Base-by-base conservation (phyloP, 2,329 filamentous ascomycete genomes). In the Neonectria faginata region DNA sequence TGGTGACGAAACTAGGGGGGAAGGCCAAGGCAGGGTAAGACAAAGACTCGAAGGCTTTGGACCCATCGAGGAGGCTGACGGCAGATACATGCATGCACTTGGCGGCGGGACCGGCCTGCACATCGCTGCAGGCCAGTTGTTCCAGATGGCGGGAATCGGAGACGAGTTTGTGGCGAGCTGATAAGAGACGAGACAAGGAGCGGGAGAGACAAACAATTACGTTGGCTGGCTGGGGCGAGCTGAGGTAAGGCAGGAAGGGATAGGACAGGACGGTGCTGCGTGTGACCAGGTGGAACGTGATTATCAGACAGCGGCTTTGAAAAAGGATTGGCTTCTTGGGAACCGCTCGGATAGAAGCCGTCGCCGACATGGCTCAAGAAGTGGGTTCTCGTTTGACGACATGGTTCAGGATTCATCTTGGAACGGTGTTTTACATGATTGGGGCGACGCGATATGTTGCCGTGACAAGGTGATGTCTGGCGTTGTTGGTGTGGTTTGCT, bases 71-170 rank as follows among this genome's bases (percentile, higher is more conserved):
- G 57, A 67, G 59, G 47, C 65, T 60, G 56, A 41, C 53, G 60
- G 61, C 53, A 67, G 54, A 31, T 60, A 57, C 45, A 62, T 56
- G 47, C 36, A 48, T 52, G 59, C 56, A 39, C 18, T 33, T 14
- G 39, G 27, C n/a, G 54, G 54, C 25, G 54, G 51, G 57, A 31
- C 45, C 39, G 36, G 45, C 44, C 42, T 52, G 60, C 60, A 60
- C 41, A 64, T 61, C 55, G 60, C 48, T 48, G 50, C 66, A 67
- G 27, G 36, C 51, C 20, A 22, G 29, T 42, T 51, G 60, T 66
- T 59, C 67, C 33, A 47, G 47, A 62, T 47, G 57, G 44, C 56
- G 61, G 64, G 61, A 62, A 48, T 22, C 48, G 36, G 22, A 33
- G 22, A 27, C 55, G 62, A 58, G 31, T 54, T 27, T 36, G 54